Conservation (phyloP, 2,329 filamentous ascomycete genomes). For the Fusarium sp. region DNA sequence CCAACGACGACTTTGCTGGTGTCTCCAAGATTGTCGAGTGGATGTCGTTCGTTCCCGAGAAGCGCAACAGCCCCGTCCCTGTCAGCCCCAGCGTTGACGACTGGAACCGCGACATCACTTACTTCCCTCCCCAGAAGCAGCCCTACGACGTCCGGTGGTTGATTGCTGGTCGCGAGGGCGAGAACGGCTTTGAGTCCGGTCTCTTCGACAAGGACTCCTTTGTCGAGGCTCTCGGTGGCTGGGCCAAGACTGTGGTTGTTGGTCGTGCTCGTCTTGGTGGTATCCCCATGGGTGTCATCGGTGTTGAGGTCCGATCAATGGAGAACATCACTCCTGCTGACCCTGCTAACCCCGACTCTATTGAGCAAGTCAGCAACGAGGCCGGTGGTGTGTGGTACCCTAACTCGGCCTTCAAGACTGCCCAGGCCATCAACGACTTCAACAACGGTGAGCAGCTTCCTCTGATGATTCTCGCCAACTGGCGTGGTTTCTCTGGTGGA, state of each 20-base stretch:
- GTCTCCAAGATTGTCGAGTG: constrained; percentile 98
- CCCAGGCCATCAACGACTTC: constrained; percentile 98
- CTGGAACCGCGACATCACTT: constrained; percentile 94
- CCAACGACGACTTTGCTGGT: constrained; percentile 96
- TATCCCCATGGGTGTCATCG: constrained; percentile 98
- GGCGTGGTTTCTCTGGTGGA: constrained; percentile 99
- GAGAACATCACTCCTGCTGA: constrained; percentile 98
- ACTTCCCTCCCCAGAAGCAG: constrained; percentile 83
- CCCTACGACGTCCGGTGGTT: constrained; percentile 94
- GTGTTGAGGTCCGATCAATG: constrained; percentile 92
- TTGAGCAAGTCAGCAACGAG: constrained; percentile 93
- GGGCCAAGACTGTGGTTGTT: constrained; percentile 96
- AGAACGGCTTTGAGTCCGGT: constrained; percentile 82
- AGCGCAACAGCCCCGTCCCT: constrained; percentile 92
- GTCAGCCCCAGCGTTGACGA: constrained; percentile 85
- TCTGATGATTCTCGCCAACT: constrained; percentile 99
- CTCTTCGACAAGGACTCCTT: constrained; percentile 98
- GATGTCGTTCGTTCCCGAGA: constrained; percentile 97
- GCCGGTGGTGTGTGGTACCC: constrained; percentile 99
- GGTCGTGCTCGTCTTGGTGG: constrained; percentile 96
- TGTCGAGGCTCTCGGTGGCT: constrained; percentile 94
- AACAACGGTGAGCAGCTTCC: constrained; percentile 98
- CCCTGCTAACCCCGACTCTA: constrained; percentile 97
- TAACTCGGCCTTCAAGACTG: constrained; percentile 99
- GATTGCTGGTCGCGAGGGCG: constrained; percentile 86